Evolutionary conservation across 1,139 yeast genomes (phyloP), one percentile per base, ranked within the genome.

Genomic region (Debaryomyces subglobosus): DNA sequence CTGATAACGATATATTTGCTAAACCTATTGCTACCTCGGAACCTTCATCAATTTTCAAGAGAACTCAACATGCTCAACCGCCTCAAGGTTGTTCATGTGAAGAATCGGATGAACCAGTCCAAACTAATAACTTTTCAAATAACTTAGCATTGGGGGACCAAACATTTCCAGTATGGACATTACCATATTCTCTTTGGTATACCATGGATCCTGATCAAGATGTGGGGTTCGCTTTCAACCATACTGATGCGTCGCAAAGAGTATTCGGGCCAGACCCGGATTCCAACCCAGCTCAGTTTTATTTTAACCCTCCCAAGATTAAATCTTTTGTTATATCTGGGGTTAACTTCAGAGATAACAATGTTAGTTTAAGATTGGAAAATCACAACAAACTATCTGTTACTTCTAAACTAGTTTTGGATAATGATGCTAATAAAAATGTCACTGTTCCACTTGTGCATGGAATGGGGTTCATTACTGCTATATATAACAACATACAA

Each of bases 401-500:
- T 7, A 61, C 63, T 13, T 62, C 77, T 1, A 57, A 57, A 20
- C 52, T 69, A 33, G 52, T 46, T 7, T 45, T 53, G 10, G 43
- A 47, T 18, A 54, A 58, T 20, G 48, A 54, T 9, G 51, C 60
- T 5, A 54, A 58, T 13, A 56, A 57, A 25, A 49, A 53, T 24
- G 60, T 75, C 20, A 58, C 63, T 6, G 35, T 71, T 29, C 79
- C 79, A 0, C 60, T 75, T 45, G 72, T 65, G 16, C 74, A 72
- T 32, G 95, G 95, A 13, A 85, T 85, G 87, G 92, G 92, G 0
- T 81, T 85, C 51, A 68, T 84, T 12, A 81, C 89, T 4, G 85
- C 87, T 1, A 70, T 84, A 3, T 86, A 86, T 48, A 61, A 64
- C n/a, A 75, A 75, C 51, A 67, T 85, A 34, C 72, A 72, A 6